Base-by-base conservation (phyloP, 805 yeast species). In the Clavispora phyllophila region DNA sequence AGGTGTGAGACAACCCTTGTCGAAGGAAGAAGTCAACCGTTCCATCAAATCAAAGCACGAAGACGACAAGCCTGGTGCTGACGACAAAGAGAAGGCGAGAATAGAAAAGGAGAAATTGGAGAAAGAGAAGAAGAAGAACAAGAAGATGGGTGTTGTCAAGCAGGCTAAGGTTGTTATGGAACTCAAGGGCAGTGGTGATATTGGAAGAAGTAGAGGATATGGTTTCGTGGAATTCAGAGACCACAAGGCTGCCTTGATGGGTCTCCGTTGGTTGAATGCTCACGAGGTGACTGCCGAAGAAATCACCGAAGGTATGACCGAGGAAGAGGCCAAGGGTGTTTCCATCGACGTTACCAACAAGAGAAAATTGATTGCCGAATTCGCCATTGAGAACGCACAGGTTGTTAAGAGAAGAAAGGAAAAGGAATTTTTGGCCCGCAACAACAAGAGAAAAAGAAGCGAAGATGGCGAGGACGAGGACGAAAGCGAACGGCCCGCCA, bases 131-230 rank as follows among this genome's bases (percentile, higher is more conserved):
- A 81, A 81, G 54, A 81, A 73, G 48, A 77, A 79, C 42, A 87
- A 85, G 58, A 84, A 88, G 55, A 79, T 77, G 36, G 99, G 99
- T 68, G 87, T 93, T 31, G 96, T 93, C 3, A 83, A 79, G 63
- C 98, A 93, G 66, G 85, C 97, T 20, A 93, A 93, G 69, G 83
- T 93, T 50, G 85, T 93, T 48, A 85, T 79, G 74, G 99, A 93
- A 66, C 86, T 87, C 35, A 91, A 90, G 61, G 96, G 89, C 7
- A 72, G 91, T 8, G 95, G 95, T 17, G 84, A 83, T 20, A 65
- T 74, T 23, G 99, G 99, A 43, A 78, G 99, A 64, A 82, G 93
- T 58, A 83, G 97, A 72, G 99, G 99, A 47, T 93, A 91, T 57
- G 99, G 99, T 49, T 91, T 93, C 73, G 65, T 93, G 36, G 98